Conservation (phyloP, 2,329 filamentous ascomycete species). For the Colletotrichum gloeosporioides region DNA sequence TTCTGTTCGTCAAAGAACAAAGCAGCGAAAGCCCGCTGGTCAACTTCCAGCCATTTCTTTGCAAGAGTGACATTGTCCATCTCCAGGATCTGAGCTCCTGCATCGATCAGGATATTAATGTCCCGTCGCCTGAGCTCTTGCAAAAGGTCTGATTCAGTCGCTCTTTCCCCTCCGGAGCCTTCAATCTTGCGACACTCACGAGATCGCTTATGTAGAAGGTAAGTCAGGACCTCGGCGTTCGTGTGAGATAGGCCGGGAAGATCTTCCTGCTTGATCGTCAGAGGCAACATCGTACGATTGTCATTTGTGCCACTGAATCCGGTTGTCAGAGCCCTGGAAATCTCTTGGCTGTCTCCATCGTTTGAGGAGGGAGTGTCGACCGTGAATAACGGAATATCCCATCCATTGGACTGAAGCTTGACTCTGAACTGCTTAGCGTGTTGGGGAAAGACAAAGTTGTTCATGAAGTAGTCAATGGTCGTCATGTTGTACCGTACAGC, state of each 20-base stretch:
- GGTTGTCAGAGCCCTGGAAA: constrained; percentile 51
- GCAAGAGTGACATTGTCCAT: constrained; percentile 59
- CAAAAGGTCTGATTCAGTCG: constrained; percentile 50
- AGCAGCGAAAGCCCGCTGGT: constrained; percentile 50
- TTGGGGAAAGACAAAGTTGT: constrained; percentile 67
- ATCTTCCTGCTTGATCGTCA: constrained; percentile 67
- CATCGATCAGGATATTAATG: constrained; percentile 66
- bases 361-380: constrained; percentile 7
- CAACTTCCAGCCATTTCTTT: constrained; percentile 53
- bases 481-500: constrained; percentile 52
- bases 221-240: constrained; percentile 67
- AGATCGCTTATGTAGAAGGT: constrained; percentile 59
- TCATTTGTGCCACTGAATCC: constrained; percentile 79
- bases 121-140: constrained; percentile 32
- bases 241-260: constrained; percentile 61
- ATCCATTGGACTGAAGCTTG: constrained; percentile 70
- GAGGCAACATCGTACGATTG: constrained; percentile 61
- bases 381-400: constrained; percentile 65
- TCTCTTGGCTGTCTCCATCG: not conserved
- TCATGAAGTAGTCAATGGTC: constrained; percentile 65
- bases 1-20: constrained; percentile 59
- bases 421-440: constrained; percentile 69
- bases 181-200: constrained; percentile 44
- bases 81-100: constrained; percentile 69
- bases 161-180: constrained; percentile 29